Evolutionary conservation across 139 green algal species (phyloP), one percentile per base, ranked within the genome.

Genomic region (Tetradesmus lagerheimii): DNA sequence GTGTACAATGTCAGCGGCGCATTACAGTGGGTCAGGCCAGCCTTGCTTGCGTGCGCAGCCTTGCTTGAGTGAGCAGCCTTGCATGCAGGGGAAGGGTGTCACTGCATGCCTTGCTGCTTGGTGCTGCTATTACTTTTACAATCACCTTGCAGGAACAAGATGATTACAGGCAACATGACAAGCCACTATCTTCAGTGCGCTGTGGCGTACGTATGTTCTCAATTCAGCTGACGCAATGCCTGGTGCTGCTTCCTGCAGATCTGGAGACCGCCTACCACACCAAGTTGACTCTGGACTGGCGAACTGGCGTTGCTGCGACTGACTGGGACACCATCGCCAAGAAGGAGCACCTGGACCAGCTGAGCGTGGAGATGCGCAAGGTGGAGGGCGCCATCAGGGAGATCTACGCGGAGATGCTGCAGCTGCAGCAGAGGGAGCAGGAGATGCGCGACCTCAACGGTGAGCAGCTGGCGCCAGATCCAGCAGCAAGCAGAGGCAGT

Each of bases 291-390:
- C 85, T 99, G n/a, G 95, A 98, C 53, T 99, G 97, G 97, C 95
- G 93, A 62, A 96, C 93, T 3, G 97, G 97, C 0, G 95, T 98
- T 1, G 95, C 94, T 18, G 97, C 97, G 11, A 97, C 93, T 15
- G 94, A 99, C 90, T 99, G 97, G 97, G 94, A 97, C 78, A 93
- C 89, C 29, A 95, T 99, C 23, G 97, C 97, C 31, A 99, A 99
- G 94, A 97, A 98, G 92, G 97, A 99, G 82, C 98, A 99, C 90
- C 87, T 99, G 64, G 95, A 99, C 83, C 89, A 85, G 29, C 94
- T 99, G 41, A 93, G 93, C 12, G 94, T 96, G 39, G 96, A 98
- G 93, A 92, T 99, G 89, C 86, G 94, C 1, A 95, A 95, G 83
- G 90, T 98, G 83, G 95, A 98, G 86, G 89, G 93, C 14, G 80